phyloP scores from a whole-genome alignment of 1,139 yeast genomes.

The Diutina neorugosa region DNA sequence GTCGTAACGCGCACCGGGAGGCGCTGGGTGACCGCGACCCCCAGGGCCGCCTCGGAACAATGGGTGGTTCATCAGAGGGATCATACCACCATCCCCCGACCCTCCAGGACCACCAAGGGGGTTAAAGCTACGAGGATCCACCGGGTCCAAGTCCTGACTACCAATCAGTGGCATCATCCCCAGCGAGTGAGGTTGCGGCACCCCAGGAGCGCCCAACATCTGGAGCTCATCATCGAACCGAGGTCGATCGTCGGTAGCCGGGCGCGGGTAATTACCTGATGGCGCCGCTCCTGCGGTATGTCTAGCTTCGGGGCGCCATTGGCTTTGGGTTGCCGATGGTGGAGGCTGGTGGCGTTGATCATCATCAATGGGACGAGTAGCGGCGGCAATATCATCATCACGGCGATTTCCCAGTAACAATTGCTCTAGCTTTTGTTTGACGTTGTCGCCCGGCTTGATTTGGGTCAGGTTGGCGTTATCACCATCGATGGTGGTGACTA shows the following conservation, averaged over 20 bases:
- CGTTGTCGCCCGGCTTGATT: constrained; percentile 10
- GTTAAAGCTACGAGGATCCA: neutral
- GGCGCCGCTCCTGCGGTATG: neutral
- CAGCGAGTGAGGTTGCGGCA: neutral
- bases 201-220: neutral
- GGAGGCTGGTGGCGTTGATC: neutral
- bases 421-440: neutral
- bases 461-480: constrained; percentile 13
- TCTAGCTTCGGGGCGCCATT: neutral
- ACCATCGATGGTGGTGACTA: constrained; percentile 12
- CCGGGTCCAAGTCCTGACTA: neutral
- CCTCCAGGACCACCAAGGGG: neutral
- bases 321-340: neutral
- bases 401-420: neutral
- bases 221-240: constrained; percentile 15
- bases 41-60: neutral
- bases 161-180: neutral
- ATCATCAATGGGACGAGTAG: neutral
- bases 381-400: neutral
- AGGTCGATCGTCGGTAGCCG: constrained; percentile 18
- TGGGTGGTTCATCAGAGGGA: constrained; percentile 3
- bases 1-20: constrained; percentile 2
- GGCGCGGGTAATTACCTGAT: too few relatives aligned
- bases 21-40: neutral
- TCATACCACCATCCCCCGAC: neutral